Conservation (phyloP, 2,329 filamentous ascomycete species). For the Colletotrichum lini region DNA sequence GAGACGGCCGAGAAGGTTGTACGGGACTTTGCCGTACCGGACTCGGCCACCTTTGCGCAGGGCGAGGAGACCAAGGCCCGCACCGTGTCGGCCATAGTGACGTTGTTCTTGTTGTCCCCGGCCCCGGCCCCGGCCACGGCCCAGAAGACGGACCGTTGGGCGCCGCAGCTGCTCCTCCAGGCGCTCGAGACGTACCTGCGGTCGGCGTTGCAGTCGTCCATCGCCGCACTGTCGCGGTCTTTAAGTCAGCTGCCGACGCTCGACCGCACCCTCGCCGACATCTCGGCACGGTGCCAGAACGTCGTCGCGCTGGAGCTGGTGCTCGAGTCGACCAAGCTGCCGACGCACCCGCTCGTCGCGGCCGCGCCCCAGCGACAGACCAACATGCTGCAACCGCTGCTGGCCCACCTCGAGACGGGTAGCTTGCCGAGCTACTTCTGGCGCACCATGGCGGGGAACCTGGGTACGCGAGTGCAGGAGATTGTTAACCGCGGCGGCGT, state of each 20-base stretch:
- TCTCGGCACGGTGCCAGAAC: constrained; percentile 89
- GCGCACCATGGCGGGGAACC: constrained; percentile 85
- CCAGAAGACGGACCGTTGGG: constrained; percentile 67
- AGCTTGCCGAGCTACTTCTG: constrained; percentile 94
- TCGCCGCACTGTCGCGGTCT: constrained; percentile 80
- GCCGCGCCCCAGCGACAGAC: constrained; percentile 49
- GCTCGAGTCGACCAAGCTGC: constrained; percentile 77
- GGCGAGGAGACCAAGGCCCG: constrained; percentile 82
- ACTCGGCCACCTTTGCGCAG: constrained; percentile 71
- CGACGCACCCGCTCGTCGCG: constrained; percentile 76
- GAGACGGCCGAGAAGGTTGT: constrained; percentile 83
- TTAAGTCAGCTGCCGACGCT: constrained; percentile 85
- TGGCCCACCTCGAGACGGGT: constrained; percentile 86
- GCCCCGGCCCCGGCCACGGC: constrained; percentile 55
- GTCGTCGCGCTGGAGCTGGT: constrained; percentile 89
- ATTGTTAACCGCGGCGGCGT: constrained; percentile 87
- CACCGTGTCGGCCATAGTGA: constrained; percentile 79
- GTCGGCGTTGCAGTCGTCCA: constrained; percentile 82
- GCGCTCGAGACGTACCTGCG: constrained; percentile 87
- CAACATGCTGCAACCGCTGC: constrained; percentile 79
- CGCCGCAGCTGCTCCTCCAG: constrained; percentile 80
- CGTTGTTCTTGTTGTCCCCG: constrained; percentile 87
- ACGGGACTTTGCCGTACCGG: constrained; percentile 82
- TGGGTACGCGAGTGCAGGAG: constrained; percentile 85
- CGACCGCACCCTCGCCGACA: constrained; percentile 85